Percentiles rank a stretch among this genome's conserved stretches.
Evolutionary conservation across 1,284 basidiomycete genomes (phyloP).

Genomic region (Ceratobasidium sp.): DNA sequence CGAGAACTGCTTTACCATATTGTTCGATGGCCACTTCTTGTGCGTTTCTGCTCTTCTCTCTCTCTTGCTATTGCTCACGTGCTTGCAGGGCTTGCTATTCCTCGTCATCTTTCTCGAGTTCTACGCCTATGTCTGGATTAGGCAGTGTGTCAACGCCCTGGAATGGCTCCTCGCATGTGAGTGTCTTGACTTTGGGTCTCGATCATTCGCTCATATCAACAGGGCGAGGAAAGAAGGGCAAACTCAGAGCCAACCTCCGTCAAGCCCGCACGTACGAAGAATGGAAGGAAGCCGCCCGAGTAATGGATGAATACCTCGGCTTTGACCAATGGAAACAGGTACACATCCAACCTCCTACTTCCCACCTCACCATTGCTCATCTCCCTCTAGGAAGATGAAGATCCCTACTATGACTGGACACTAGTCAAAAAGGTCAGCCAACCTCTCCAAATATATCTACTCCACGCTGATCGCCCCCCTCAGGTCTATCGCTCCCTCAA

Average conservation of each 20-base stretch:
- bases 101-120: conserved; percentile 90
- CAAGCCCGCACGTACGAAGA: conserved; percentile 78
- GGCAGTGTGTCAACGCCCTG: conserved; percentile 93
- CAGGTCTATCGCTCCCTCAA: conserved; percentile 77
- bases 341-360: neutral
- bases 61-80: conserved; percentile 2
- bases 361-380: neutral
- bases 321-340: conserved; percentile 91
- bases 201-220: conserved; percentile 36
- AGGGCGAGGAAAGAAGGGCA: conserved; percentile 90
- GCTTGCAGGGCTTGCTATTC: conserved; percentile 79
- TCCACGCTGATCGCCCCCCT: conserved; percentile 3
- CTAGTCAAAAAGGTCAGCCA: conserved; percentile 76
- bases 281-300: conserved; percentile 73
- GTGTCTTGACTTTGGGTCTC: conserved; percentile 52
- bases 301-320: conserved; percentile 83
- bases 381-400: conserved; percentile 69
- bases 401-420: conserved; percentile 90
- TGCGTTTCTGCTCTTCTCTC: conserved; percentile 59
- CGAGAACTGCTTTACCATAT: conserved; percentile 86
- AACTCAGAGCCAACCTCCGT: conserved; percentile 80
- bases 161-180: conserved; percentile 91
- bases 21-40: conserved; percentile 90
- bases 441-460: conserved; percentile 2
- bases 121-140: conserved; percentile 82